phyloP scores from a whole-genome alignment of 2,329 filamentous ascomycete species.

The Diaporthe aspalathi region DNA sequence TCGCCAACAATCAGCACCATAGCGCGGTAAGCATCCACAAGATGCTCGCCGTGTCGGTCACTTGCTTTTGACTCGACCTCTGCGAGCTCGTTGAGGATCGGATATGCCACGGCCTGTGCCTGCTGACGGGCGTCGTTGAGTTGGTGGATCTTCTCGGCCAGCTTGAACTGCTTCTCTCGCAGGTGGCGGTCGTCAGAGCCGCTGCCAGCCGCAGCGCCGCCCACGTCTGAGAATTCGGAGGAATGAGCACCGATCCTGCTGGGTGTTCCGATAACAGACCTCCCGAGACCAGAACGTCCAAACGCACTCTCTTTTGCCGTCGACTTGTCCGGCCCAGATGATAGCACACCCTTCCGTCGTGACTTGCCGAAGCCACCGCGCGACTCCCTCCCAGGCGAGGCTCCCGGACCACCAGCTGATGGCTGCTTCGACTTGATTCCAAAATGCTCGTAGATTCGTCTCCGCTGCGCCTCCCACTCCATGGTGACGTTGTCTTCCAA shows the following conservation, averaged over 20 bases:
- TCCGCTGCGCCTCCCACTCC: slow-evolving; percentile 95
- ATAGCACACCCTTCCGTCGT: slow-evolving; percentile 56
- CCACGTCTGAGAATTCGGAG: slow-evolving; percentile 75
- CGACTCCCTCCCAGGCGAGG: slow-evolving; percentile 57
- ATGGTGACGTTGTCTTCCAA: slow-evolving; percentile 94
- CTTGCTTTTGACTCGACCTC: slow-evolving; percentile 77
- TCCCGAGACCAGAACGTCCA: slow-evolving; percentile 75
- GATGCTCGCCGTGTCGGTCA: slow-evolving; percentile 77
- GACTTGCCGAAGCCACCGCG: slow-evolving; percentile 71
- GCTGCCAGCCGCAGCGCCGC: slow-evolving; percentile 62
- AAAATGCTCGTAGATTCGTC: slow-evolving; percentile 95
- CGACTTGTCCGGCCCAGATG: slow-evolving; percentile 47
- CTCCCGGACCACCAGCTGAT: slow-evolving; percentile 45
- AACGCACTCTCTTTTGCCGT: slow-evolving; percentile 66
- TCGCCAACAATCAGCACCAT: slow-evolving; percentile 84
- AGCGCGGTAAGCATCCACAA: slow-evolving; percentile 85
- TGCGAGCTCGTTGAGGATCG: slow-evolving; percentile 80
- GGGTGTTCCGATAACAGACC: slow-evolving; percentile 88
- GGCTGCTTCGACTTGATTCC: slow-evolving; percentile 76
- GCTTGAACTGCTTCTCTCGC: slow-evolving; percentile 85
- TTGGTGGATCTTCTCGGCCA: slow-evolving; percentile 81
- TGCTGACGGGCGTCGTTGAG: slow-evolving; percentile 81
- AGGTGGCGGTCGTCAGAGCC: slow-evolving; percentile 76
- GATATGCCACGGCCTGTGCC: slow-evolving; percentile 66
- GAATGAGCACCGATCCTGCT: slow-evolving; percentile 74